Evolutionary conservation across 2,329 filamentous ascomycete genomes (phyloP).

Genomic region (Alternaria sp.): DNA sequence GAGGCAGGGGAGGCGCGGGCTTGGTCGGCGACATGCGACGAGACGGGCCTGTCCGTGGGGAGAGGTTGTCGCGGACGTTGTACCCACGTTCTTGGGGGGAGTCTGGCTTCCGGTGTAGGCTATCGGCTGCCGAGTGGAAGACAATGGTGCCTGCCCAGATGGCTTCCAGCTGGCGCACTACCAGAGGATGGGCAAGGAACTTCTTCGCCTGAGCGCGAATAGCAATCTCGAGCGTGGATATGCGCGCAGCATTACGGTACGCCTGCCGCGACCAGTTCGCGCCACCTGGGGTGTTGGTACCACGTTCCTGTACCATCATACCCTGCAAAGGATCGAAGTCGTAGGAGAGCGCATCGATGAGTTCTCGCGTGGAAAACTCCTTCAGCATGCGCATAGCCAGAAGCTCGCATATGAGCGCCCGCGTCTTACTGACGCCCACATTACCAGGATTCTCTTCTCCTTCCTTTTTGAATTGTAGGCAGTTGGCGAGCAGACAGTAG

Average conservation of each 20-base stretch:
- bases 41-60: conserved; percentile 43
- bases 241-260: conserved; percentile 69
- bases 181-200: conserved; percentile 88
- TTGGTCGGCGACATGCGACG: conserved; percentile 39
- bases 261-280: conserved; percentile 36
- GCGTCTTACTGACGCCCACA: conserved; percentile 81
- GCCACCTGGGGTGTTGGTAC: conserved; percentile 36
- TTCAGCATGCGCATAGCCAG: conserved; percentile 88
- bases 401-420: conserved; percentile 89
- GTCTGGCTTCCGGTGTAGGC: conserved; percentile 72
- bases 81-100: conserved; percentile 36
- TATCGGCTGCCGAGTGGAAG: conserved; percentile 89
- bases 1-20: conserved; percentile 33
- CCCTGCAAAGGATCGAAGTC: conserved; percentile 95
- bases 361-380: conserved; percentile 86
- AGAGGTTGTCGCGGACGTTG: conserved; percentile 34
- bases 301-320: conserved; percentile 62
- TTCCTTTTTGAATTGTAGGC: conserved; percentile 91
- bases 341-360: conserved; percentile 94
- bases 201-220: conserved; percentile 93
- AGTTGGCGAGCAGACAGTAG: conserved; percentile 92
- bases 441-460: conserved; percentile 82
- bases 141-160: conserved; percentile 97
- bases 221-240: conserved; percentile 90
- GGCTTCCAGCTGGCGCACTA: conserved; percentile 93